Conservation (phyloP, 2,329 filamentous ascomycete species). For the Madurella fahalii region DNA sequence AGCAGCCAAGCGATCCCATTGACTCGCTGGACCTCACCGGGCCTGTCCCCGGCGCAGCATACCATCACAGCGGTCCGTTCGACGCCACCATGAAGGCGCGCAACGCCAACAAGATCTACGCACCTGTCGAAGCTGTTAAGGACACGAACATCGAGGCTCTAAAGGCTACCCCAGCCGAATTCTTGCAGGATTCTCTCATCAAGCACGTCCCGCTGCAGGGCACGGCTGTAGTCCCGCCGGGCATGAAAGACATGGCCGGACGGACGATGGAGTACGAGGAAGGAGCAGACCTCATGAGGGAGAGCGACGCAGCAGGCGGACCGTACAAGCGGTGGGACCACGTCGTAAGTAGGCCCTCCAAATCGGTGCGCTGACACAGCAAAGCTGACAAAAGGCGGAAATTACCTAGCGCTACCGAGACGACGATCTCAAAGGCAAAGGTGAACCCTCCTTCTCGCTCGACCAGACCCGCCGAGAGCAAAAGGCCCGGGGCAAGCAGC, state of each 20-base stretch:
- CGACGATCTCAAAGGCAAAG: slow-evolving; percentile 77
- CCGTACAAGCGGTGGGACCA: slow-evolving; percentile 73
- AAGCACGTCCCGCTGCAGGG: slow-evolving; percentile 79
- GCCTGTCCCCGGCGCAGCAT: slow-evolving; percentile 53
- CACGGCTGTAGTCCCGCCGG: slow-evolving; percentile 70
- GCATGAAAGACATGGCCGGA: slow-evolving; percentile 63
- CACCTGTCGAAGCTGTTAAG: slow-evolving; percentile 73
- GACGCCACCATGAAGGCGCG: slow-evolving; percentile 74
- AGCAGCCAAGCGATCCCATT: slow-evolving; percentile 71
- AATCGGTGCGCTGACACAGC: slow-evolving; percentile 10
- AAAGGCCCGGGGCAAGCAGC: slow-evolving; percentile 36
- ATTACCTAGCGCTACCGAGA: slow-evolving; percentile 60
- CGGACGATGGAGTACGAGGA: slow-evolving; percentile 74
- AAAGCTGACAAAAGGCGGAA: slow-evolving; percentile 2
- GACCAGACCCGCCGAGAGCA: slow-evolving; percentile 64
- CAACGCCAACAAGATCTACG: slow-evolving; percentile 59
- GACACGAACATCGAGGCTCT: slow-evolving; percentile 72
- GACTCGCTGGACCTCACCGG: slow-evolving; percentile 67
- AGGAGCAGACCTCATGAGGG: slow-evolving; percentile 80
- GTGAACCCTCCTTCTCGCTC: slow-evolving; percentile 68
- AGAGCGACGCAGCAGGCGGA: slow-evolving; percentile 63
- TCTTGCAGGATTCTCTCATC: slow-evolving; percentile 67
- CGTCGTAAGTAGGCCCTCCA: slow-evolving; percentile 51
- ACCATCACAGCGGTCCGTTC: slow-evolving; percentile 89
- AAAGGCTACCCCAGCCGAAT: slow-evolving; percentile 74